Conservation (phyloP, 192 early-diverging fungal species). For the Entomortierella beljakovae region DNA sequence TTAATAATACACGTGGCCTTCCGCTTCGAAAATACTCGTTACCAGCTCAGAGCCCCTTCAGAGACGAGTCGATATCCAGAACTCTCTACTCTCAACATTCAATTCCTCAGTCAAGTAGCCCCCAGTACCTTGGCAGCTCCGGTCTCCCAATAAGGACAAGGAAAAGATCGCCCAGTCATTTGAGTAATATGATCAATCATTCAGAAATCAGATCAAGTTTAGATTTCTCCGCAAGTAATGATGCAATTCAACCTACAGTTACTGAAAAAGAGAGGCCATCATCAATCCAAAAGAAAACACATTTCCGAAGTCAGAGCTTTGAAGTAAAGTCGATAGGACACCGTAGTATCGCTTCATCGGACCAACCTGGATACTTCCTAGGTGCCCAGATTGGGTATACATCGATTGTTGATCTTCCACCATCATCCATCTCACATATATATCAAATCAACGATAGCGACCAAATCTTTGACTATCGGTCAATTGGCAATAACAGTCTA, state of each 20-base stretch:
- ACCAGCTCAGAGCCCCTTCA: conserved; percentile 8
- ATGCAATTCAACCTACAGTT: neutral
- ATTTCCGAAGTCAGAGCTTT: conserved; percentile 28
- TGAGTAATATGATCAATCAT: conserved; percentile 30
- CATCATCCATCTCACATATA: neutral
- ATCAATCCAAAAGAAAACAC: neutral
- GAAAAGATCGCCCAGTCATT: conserved; percentile 21
- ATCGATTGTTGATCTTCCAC: conserved; percentile 6
- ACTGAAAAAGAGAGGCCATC: neutral
- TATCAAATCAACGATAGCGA: neutral
- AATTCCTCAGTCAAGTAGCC: neutral
- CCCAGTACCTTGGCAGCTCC: neutral
- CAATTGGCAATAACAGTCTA: neutral
- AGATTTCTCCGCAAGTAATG: neutral
- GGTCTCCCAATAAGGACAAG: neutral
- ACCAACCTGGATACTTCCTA: neutral
- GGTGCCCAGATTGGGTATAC: conserved; percentile 7
- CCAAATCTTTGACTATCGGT: neutral
- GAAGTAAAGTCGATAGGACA: neutral
- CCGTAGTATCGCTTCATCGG: conserved; percentile 8
- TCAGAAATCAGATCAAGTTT: neutral
- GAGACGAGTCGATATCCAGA: conserved; percentile 1
- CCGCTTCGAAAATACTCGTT: conserved; percentile 35
- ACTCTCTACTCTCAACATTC: neutral
- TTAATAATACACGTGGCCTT: neutral